phyloP scores from a whole-genome alignment of 139 green algal genomes.

The Micractinium conductrix region DNA sequence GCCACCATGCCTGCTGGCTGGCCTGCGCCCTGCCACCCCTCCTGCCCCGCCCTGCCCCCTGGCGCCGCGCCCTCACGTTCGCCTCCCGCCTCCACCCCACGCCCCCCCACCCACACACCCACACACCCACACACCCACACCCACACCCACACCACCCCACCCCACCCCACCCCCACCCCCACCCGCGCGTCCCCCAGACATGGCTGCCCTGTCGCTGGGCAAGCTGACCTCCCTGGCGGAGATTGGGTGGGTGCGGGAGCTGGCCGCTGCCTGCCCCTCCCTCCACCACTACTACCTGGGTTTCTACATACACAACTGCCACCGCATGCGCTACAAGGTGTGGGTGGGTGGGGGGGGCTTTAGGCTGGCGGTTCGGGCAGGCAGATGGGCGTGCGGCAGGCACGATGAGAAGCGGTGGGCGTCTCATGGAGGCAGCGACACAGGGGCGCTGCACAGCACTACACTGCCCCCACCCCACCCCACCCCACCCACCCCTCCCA shows the following conservation, averaged over 20 bases:
- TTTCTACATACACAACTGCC: constrained; percentile 96
- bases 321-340: constrained; percentile 90
- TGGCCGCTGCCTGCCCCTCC: constrained; percentile 29
- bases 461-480: no score
- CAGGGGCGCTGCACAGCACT: no score
- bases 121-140: neutral
- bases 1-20: neutral
- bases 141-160: neutral
- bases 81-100: neutral
- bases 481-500: no score
- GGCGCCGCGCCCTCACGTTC: no score
- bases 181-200: neutral
- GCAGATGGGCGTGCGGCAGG: no score
- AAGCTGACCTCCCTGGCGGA: constrained; percentile 66
- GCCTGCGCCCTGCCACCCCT: neutral
- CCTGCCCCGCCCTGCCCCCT: neutral
- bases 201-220: constrained; percentile 75
- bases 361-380: neutral
- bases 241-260: constrained; percentile 82
- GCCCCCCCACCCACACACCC: neutral
- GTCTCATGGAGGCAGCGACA: no score
- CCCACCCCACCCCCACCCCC: neutral
- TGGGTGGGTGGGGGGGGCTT: neutral
- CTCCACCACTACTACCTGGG: constrained; percentile 95
- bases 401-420: no score